phyloP scores from a whole-genome alignment of 257 asterid species.

The Nicotiana tomentosiformis region DNA sequence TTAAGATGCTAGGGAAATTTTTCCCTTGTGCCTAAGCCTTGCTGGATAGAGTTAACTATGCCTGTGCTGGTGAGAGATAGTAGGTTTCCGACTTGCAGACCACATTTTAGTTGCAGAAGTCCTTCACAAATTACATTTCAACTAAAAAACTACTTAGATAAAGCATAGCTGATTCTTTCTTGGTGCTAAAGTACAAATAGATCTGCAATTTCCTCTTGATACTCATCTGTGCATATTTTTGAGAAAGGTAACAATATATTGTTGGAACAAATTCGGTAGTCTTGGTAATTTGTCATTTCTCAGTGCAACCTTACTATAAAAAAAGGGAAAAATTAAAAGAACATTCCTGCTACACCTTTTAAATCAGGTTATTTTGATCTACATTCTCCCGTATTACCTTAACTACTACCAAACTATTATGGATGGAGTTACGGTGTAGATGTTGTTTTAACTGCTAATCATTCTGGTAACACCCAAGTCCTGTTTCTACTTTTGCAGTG shows the following conservation, averaged over 20 bases:
- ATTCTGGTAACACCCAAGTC: not conserved
- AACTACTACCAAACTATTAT: too few relatives aligned
- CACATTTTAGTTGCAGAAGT: not conserved
- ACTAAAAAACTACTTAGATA: not conserved
- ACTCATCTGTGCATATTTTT: conserved; percentile 1
- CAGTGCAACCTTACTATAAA: too few relatives aligned
- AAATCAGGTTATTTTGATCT: not conserved
- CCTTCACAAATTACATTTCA: not conserved
- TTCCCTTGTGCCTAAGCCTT: too few relatives aligned
- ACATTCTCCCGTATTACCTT: not conserved
- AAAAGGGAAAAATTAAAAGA: not conserved
- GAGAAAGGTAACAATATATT: not conserved
- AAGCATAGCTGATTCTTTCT: not conserved
- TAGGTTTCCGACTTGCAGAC: not conserved
- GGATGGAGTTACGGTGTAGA: not conserved
- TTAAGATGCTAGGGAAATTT: not conserved
- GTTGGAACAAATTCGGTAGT: not conserved
- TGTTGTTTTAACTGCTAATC: not conserved
- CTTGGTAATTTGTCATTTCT: not conserved
- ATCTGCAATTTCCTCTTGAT: not conserved
- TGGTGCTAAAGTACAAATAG: not conserved
- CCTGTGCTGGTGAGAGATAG: not conserved
- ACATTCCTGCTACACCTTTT: not conserved
- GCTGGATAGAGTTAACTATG: too few relatives aligned
- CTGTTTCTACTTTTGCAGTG: not conserved